A percentile compares a stretch with the other conserved stretches of the same genome.
Conservation (phyloP, 2,329 filamentous ascomycete species). For the Sporothrix schenckii region DNA sequence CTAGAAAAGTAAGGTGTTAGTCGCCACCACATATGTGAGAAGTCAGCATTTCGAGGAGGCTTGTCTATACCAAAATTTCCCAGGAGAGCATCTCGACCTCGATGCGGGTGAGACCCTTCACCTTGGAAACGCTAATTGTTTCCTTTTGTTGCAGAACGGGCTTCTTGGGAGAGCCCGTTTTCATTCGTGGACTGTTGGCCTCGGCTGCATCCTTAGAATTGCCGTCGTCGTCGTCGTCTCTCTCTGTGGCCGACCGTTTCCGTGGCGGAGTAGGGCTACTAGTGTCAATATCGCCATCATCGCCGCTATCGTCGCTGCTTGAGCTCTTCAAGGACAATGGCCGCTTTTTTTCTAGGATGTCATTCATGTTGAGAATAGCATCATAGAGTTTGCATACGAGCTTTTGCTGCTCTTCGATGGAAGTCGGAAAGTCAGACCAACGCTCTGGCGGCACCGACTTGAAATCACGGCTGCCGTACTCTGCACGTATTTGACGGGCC, state of each 20-base stretch:
- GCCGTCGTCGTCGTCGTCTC: neutral
- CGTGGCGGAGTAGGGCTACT: neutral
- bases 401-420: conserved; percentile 36
- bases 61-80: conserved; percentile 33
- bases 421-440: conserved; percentile 34
- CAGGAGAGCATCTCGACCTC: conserved; percentile 37
- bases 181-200: neutral
- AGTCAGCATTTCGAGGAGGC: too few species aligned
- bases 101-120: conserved; percentile 34
- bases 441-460: conserved; percentile 20
- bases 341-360: conserved; percentile 34
- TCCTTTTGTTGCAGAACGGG: conserved; percentile 29
- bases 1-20: conserved; percentile 3
- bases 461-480: conserved; percentile 35
- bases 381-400: conserved; percentile 41
- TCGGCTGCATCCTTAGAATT: neutral
- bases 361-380: conserved; percentile 36
- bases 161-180: neutral
- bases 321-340: conserved; percentile 24
- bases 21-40: neutral
- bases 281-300: neutral
- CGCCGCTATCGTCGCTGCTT: neutral
- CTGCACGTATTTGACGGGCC: conserved; percentile 31
- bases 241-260: neutral
- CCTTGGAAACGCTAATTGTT: conserved; percentile 35